Evolutionary conservation across 2,329 filamentous ascomycete species (phyloP), one percentile per base, ranked within the genome.

Genomic region (Arthrobotrys musiformis): DNA sequence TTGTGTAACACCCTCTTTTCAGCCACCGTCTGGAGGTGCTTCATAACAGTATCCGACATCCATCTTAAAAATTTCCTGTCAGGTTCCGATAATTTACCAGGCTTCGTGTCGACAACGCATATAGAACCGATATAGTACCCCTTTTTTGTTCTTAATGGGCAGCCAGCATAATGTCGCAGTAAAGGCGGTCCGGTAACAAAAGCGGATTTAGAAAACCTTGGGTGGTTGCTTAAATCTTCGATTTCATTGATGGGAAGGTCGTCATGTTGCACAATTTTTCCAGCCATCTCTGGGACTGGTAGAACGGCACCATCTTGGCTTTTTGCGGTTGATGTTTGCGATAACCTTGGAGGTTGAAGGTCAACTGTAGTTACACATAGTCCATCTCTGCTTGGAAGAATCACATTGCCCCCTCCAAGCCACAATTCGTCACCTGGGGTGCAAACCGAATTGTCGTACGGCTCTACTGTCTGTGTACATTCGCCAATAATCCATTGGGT

Each of bases 401-500:
- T 80, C 0, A 82, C 81, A 13, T 81, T 81, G 35, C 81, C 81
- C 7, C 76, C 79, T 61, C 68, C 81, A 70, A 85, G 74, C 83
- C 83, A 85, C 37, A 85, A 60, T 1, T 81, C 81, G 70, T 83
- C 82, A 8, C 80, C 78, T 19, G 80, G 74, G 19, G 81, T 81
- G 56, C 81, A 78, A 3, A 81, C 76, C 15, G 79, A 69, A 33
- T 83, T 83, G 1, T 81, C 80, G 22, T 83, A 82, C 5, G 86
- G 81, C 4, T 85, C 84, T 2, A 87, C 79, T 0, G 84, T 85
- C 52, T 83, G 84, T 0, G 87, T 88, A 7, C 85, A 85, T 79
- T 88, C 87, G 40, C 86, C 86, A 46, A 88, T 83, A 58, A 88
- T 84, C 68, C 86, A 87, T 81, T 88, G 86, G 9, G 82, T 83